A percentile compares a stretch with the other conserved stretches of the same genome.
Conservation (phyloP, 768 basidiomycete species). For the Mycena amicta region DNA sequence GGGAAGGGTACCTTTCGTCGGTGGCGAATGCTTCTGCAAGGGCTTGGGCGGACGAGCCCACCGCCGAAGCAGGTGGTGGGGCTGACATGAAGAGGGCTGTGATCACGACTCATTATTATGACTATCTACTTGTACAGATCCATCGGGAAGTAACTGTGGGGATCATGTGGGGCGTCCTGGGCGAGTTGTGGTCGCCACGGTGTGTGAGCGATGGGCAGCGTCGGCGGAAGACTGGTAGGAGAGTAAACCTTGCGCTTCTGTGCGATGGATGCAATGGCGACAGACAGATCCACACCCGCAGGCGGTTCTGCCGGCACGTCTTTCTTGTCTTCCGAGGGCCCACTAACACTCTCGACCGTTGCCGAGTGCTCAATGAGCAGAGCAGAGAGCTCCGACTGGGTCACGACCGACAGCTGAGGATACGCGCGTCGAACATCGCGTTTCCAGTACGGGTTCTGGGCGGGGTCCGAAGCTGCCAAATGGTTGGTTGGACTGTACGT, state of each 20-base stretch:
- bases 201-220: conserved; percentile 64
- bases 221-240: conserved; percentile 70
- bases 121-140: conserved; percentile 56
- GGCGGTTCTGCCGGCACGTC: conserved; percentile 48
- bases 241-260: conserved; percentile 59
- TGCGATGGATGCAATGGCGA: conserved; percentile 71
- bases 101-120: background rate
- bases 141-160: too few relatives aligned
- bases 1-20: conserved; percentile 62
- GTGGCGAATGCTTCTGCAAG: conserved; percentile 73
- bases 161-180: conserved; percentile 81
- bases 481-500: conserved; percentile 4
- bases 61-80: conserved; percentile 51
- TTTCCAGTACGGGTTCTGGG: conserved; percentile 94
- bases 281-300: conserved; percentile 61
- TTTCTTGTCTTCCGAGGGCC: conserved; percentile 33
- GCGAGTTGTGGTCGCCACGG: conserved; percentile 76
- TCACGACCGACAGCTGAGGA: conserved; percentile 88
- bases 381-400: conserved; percentile 78
- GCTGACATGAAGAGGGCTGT: conserved; percentile 38
- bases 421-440: conserved; percentile 91
- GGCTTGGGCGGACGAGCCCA: conserved; percentile 55
- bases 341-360: conserved; percentile 11
- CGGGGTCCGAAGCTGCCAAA: conserved; percentile 73
- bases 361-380: conserved; percentile 81